These are phyloP conservation scores for Dioscorea cayenensis DNA, from an alignment of 116 monocot genomes.

Conservation along the genomic window DNA sequence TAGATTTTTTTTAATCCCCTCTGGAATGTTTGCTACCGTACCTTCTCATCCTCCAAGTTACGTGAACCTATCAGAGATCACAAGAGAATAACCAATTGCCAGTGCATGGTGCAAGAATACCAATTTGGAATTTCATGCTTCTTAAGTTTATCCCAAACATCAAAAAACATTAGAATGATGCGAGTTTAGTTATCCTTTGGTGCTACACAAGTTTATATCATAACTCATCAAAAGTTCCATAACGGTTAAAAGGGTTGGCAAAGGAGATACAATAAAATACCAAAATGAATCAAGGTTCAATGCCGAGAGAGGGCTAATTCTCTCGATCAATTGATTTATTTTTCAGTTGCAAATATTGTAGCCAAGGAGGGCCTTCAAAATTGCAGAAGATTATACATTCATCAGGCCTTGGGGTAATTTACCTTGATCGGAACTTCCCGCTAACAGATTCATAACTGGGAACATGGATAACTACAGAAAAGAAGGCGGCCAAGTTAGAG, in stretches of 20 bases:
- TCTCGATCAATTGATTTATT: not conserved
- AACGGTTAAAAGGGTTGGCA: not conserved
- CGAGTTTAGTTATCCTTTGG: not conserved
- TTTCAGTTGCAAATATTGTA: slow-evolving; percentile 8
- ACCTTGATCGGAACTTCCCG: slow-evolving; percentile 45
- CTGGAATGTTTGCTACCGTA: no score
- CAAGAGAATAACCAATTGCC: no score
- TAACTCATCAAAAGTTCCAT: not conserved
- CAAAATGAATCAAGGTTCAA: not conserved
- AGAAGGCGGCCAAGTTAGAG: not conserved
- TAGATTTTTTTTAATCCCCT: no score
- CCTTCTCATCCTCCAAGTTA: no score
- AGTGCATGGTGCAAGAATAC: no score
- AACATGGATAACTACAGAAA: slow-evolving; percentile 56
- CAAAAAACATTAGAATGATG: no score
- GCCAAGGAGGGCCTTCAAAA: slow-evolving; percentile 15
- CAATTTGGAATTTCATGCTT: no score
- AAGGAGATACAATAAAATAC: not conserved
- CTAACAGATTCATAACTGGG: slow-evolving; percentile 79
- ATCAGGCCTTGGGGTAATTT: not conserved
- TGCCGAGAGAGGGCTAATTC: not conserved
- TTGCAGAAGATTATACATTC: not conserved
- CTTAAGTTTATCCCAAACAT: no score
- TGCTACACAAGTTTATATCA: not conserved
- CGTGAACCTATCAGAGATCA: no score